Base-by-base conservation (phyloP, 2,329 filamentous ascomycete species). In the Talaromyces verruculosus region DNA sequence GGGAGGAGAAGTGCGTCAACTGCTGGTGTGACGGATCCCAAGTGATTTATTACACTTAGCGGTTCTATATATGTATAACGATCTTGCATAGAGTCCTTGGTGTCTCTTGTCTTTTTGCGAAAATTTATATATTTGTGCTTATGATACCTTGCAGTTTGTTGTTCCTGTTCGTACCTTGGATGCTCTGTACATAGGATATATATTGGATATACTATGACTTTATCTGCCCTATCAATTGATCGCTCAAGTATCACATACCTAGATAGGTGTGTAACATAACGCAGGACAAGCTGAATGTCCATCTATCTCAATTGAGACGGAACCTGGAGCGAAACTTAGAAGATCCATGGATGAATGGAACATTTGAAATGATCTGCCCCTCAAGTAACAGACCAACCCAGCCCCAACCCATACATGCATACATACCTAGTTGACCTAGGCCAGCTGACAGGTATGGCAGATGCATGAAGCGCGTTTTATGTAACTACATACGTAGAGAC, bases 1-100 rank as follows among this genome's bases (percentile, higher is more conserved):
- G 67, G 67, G 19, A 67, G 65, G 55, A 43, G 67, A 53, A 68
- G 64, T 41, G 57, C 65, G 5, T 68, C 67, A 15, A 67, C 67
- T 11, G 65, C 33, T 30, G 65, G 62, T 43, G 47, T 65, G 22
- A 61, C 37, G 13, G 67, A 68, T 55, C 55, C 66, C 22, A 68
- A 68, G 30, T 68, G 43, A 68, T 61, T 65, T 10, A 30, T n/a
- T 33, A 53, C 33, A 41, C 45, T 59, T 47, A 30, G 33, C 39
- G 15, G 25, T 33, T 53, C 11, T 55, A 25, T 57, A 57, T 39
- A 8, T 39, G 53, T 57, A 22, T 57, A 22, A 57, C 11, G 53
- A 37, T 33, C n/a, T 37, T 57, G n/a, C 28, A 33, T 22, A 53
- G 15, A 53, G 43, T 33, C 30, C 8, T 10, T 41, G 10, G 25